These are phyloP conservation scores for Bullera alba DNA, from an alignment of 768 basidiomycete species.

Conservation along the genomic window DNA sequence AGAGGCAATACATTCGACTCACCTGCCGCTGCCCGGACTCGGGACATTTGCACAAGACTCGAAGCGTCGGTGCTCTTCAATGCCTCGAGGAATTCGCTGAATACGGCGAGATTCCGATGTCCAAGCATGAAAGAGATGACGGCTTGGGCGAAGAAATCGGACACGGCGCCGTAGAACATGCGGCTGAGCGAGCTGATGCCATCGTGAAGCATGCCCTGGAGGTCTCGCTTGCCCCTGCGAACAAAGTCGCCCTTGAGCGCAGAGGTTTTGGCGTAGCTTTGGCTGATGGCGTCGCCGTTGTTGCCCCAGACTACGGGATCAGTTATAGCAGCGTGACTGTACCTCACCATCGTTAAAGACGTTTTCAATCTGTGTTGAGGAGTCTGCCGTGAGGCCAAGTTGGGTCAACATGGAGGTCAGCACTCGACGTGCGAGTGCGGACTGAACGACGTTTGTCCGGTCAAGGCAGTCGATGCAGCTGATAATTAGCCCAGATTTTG, in stretches of 20 bases:
- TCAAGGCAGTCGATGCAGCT: conserved; percentile 97
- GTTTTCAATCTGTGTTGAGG: conserved; percentile 45
- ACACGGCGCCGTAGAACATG: conserved; percentile 48
- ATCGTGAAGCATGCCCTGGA: conserved; percentile 78
- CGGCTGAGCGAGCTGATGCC: conserved; percentile 90
- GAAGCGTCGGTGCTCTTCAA: conserved; percentile 86
- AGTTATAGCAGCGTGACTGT: conserved; percentile 47
- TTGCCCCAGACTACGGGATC: conserved; percentile 81
- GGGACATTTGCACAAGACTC: conserved; percentile 77
- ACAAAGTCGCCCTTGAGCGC: conserved; percentile 72
- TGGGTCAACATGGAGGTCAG: conserved; percentile 50
- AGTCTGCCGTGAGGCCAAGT: conserved; percentile 49
- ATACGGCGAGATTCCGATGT: conserved; percentile 72
- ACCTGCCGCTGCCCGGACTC: conserved; percentile 80
- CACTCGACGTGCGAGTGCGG: conserved; percentile 80
- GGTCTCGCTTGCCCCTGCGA: conserved; percentile 88
- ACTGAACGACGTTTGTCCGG: conserved; percentile 90
- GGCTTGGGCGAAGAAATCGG: conserved; percentile 95
- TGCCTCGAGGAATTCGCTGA: conserved; percentile 85
- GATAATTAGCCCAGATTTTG: conserved; percentile 2
- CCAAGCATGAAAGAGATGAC: conserved; percentile 56
- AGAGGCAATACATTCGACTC: conserved; percentile 9
- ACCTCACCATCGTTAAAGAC: conserved; percentile 51
- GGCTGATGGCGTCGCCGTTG: conserved; percentile 90
- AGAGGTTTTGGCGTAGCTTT: conserved; percentile 80